Evolutionary conservation across 768 basidiomycete genomes (phyloP), one percentile per base, ranked within the genome.

Genomic region (Leccinum uliginosum): DNA sequence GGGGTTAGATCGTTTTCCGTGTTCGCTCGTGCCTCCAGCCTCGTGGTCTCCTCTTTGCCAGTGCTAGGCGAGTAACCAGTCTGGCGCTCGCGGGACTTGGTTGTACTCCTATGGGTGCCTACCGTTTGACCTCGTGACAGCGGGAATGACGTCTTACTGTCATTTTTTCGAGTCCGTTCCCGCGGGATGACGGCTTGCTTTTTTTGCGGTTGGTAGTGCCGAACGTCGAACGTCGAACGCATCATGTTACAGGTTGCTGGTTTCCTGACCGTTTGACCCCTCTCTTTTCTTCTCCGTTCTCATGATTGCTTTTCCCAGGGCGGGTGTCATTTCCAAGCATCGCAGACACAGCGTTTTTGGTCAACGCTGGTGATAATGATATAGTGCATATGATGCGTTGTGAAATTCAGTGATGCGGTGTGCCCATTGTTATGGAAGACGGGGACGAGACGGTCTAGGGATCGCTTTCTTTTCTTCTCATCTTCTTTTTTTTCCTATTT

Each of bases 321-420:
- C 26, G 6, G 23, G 38, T 27, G 34, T 27, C 29, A 53, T 55
- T 54, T 32, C 38, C 38, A 51, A 53, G 49, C 53, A 54, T 46
- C 38, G 35, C 45, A 29, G 17, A 35, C 35, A 35, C 30, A 32
- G 30, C 30, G 30, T 32, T 32, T 30, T 12, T 12, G 12, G 30
- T 32, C 4, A 11, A 32, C 30, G 30, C 30, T 35, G 17, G 34
- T 34, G 34, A 34, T 15, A 35, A 17, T 35, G 35, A 35, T 35
- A 35, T 35, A 35, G 35, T 35, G 17, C 17, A 38, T 38, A 38
- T 38, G 38, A 38, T n/a, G 8, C 38, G 38, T 38, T 38, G 38
- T 66, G 56, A 62, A 62, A 67, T 67, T 69, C 57, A 59, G 54
- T 67, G 57, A 65, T 67, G 43, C 57, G n/a, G 61, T 67, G 35